Evolutionary conservation across 768 basidiomycete genomes (phyloP).

Genomic region (Lentinula guzmanii): DNA sequence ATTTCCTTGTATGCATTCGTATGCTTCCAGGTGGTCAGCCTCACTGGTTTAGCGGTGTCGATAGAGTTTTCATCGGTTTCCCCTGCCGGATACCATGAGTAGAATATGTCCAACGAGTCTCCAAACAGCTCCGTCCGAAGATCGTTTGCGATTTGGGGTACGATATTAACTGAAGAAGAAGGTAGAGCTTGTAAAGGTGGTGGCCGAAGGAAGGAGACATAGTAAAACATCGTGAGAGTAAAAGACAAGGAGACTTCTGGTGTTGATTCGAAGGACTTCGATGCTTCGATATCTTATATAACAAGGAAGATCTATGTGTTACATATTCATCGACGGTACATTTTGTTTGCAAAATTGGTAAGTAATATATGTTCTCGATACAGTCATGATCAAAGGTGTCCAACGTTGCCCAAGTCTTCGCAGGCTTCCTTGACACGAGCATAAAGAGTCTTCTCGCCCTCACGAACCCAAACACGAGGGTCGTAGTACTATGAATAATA

Average conservation of each 20-base stretch:
- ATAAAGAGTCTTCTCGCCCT: constrained; percentile 91
- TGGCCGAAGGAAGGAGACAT: constrained; percentile 85
- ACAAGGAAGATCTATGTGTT: background rate
- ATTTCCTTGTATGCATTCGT: constrained; percentile 73
- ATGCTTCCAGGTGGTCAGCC: constrained; percentile 69
- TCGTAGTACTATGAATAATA: constrained; percentile 64
- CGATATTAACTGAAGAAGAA: constrained; percentile 47
- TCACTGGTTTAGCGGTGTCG: constrained; percentile 36
- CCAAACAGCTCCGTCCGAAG: constrained; percentile 71
- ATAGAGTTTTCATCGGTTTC: constrained; percentile 14
- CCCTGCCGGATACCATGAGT: constrained; percentile 47
- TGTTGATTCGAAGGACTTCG: background rate
- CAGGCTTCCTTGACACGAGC: constrained; percentile 93
- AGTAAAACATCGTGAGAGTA: constrained; percentile 63
- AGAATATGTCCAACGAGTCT: constrained; percentile 58
- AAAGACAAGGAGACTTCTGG: background rate
- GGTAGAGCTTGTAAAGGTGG: constrained; percentile 54
- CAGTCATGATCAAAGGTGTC: constrained; percentile 11
- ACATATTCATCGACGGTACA: background rate
- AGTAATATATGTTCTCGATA: background rate
- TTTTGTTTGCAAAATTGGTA: background rate
- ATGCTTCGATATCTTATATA: background rate
- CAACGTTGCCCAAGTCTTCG: constrained; percentile 71
- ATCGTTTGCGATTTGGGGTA: constrained; percentile 86
- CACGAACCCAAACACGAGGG: constrained; percentile 97